Evolutionary conservation across 768 basidiomycete genomes (phyloP), one percentile per base, ranked within the genome.

Genomic region (Rhodocollybia butyracea): DNA sequence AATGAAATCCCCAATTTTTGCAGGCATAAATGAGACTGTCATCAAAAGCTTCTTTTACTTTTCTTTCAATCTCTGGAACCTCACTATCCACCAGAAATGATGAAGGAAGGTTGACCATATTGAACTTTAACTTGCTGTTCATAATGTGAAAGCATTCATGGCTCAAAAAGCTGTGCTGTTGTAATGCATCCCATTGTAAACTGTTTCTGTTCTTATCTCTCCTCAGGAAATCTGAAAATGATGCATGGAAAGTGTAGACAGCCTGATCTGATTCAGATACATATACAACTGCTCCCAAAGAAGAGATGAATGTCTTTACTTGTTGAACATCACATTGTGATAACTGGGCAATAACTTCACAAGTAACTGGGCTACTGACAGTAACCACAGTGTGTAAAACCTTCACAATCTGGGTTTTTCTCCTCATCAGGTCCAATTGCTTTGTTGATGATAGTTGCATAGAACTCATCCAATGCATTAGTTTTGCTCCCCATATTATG

Each of bases 101-200:
- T 1, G 55, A 59, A 8, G 51, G 45, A 3, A 58, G 32, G 17
- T 48, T 26, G 19, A 53, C 48, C 17, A 58, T 58, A 17, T 59
- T 59, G 48, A 59, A 59, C 2, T 10, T 3, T 3, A 59, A 8
- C 31, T 30, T 7, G 26, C 5, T 46, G 55, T 40, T 3, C 46
- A 40, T 36, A 17, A 36, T 36, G 8, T 39, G 30, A 31, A 55
- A 58, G 22, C 53, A 55, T 26, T 32, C 29, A 32, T 27, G 46
- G 17, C 27, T 12, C 15, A 30, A n/a, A 12, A 48, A 27, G n/a
- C n/a, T n/a, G n/a, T n/a, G n/a, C n/a, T n/a, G n/a, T n/a, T n/a
- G n/a, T n/a, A n/a, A n/a, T n/a, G 19, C 31, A 48, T 27, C 27
- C 19, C 24, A 32, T 7, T 48, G 15, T 48, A 29, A 26, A 48